These are phyloP conservation scores for Hordeum pubiflorum DNA, from an alignment of 202 grass and related monocot species.

Conservation along the genomic window DNA sequence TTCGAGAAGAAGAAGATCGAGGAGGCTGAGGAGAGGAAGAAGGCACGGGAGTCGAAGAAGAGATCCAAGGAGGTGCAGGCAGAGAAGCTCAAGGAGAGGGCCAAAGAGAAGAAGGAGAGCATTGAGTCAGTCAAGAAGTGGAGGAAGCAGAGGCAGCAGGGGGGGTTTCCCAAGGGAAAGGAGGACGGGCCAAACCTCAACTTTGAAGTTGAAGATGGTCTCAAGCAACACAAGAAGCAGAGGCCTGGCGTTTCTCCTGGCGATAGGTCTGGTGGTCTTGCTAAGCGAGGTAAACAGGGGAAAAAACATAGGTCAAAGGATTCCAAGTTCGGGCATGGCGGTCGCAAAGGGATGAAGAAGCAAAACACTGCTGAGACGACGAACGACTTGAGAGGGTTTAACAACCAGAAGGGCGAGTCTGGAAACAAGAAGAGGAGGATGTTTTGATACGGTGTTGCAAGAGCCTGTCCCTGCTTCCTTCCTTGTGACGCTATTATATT, in stretches of 20 bases:
- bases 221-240: slow-evolving; percentile 49
- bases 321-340: slow-evolving; percentile 79
- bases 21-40: slow-evolving; percentile 81
- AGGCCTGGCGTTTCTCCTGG: slow-evolving; percentile 51
- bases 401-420: slow-evolving; percentile 25
- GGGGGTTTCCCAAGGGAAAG: slow-evolving; percentile 53
- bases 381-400: slow-evolving; percentile 65
- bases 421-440: slow-evolving; percentile 56
- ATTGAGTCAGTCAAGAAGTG: slow-evolving; percentile 92
- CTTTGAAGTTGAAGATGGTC: slow-evolving; percentile 55
- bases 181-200: slow-evolving; percentile 38
- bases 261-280: slow-evolving; percentile 64
- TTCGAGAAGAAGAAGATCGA: slow-evolving; percentile 84
- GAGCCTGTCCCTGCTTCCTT: not conserved
- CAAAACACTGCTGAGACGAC: slow-evolving; percentile 75
- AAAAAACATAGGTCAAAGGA: slow-evolving; percentile 58
- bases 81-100: slow-evolving; percentile 64
- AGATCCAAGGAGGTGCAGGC: slow-evolving; percentile 68
- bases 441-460: slow-evolving; percentile 25
- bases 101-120: slow-evolving; percentile 78
- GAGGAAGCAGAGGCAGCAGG: slow-evolving; percentile 84
- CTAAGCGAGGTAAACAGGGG: slow-evolving; percentile 33
- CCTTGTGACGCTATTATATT: not conserved
- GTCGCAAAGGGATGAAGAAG: slow-evolving; percentile 76
- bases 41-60: slow-evolving; percentile 65